phyloP scores from a whole-genome alignment of 2,329 filamentous ascomycete genomes.

The Karstenula rhodostoma region DNA sequence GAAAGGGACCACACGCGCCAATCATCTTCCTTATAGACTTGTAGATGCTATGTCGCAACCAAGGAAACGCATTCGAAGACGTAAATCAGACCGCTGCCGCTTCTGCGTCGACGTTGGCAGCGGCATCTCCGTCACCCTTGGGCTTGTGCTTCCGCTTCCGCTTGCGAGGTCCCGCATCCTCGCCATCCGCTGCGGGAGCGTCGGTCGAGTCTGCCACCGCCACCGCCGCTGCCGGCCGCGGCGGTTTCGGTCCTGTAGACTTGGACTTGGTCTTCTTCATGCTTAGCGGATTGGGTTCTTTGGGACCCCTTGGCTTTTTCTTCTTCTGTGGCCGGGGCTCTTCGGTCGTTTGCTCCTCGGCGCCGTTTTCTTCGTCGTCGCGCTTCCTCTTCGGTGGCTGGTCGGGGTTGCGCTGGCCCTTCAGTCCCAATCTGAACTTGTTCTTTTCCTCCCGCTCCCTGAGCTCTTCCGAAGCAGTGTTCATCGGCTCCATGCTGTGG shows the following conservation, averaged over 20 bases:
- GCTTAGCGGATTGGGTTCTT: constrained; percentile 75
- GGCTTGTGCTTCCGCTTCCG: constrained; percentile 51
- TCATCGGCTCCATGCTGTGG: constrained; percentile 72
- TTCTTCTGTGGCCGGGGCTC: constrained; percentile 54
- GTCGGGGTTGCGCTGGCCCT: constrained; percentile 50
- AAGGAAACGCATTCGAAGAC: neutral
- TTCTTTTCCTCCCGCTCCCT: constrained; percentile 73
- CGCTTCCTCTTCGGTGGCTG: constrained; percentile 46
- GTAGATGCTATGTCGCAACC: neutral
- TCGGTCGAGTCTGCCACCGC: constrained; percentile 21
- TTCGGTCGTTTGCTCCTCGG: constrained; percentile 29
- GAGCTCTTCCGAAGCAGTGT: constrained; percentile 68
- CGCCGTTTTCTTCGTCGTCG: constrained; percentile 59
- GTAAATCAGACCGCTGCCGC: constrained; percentile 30
- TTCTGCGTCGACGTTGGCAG: constrained; percentile 24
- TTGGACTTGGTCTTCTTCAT: constrained; percentile 70
- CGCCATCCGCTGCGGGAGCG: constrained; percentile 24
- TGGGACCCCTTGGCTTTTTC: constrained; percentile 65
- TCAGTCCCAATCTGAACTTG: constrained; percentile 77
- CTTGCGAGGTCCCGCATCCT: constrained; percentile 43
- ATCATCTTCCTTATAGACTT: neutral
- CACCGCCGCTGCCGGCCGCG: constrained; percentile 10
- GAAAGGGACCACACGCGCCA: neutral
- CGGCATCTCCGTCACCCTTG: constrained; percentile 34
- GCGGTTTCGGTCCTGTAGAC: constrained; percentile 16